Evolutionary conservation across 2,329 filamentous ascomycete genomes (phyloP).

Genomic region (Madurella fahalii): DNA sequence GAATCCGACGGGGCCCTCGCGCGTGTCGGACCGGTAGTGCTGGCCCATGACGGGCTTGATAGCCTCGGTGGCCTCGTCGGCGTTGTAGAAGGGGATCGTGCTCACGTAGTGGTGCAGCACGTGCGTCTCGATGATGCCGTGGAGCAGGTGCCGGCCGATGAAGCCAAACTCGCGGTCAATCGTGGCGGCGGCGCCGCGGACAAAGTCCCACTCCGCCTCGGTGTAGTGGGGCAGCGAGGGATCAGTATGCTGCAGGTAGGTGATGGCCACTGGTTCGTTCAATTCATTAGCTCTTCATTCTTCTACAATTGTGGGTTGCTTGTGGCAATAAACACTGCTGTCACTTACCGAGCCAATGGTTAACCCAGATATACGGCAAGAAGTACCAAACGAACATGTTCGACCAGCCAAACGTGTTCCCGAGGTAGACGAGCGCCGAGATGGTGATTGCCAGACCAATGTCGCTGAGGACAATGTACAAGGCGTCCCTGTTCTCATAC

Average conservation of each 20-base stretch:
- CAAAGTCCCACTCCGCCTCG: constrained; percentile 82
- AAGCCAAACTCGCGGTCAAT: constrained; percentile 98
- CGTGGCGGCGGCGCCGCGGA: constrained; percentile 88
- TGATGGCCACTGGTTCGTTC: constrained; percentile 72
- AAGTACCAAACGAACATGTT: constrained; percentile 96
- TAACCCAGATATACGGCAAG: constrained; percentile 92
- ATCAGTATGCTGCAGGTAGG: constrained; percentile 95
- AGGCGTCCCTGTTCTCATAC: constrained; percentile 86
- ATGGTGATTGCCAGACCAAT: constrained; percentile 66
- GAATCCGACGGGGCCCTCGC: constrained; percentile 78
- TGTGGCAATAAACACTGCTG: too few species aligned
- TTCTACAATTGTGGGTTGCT: too few species aligned
- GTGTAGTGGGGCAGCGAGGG: constrained; percentile 91
- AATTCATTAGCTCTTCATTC: constrained; percentile 23
- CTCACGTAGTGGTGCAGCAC: constrained; percentile 97
- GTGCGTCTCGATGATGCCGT: constrained; percentile 97
- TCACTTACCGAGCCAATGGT: constrained; percentile 93
- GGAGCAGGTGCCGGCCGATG: constrained; percentile 82
- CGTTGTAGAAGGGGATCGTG: constrained; percentile 94
- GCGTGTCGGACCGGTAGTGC: constrained; percentile 84
- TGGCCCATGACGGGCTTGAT: constrained; percentile 93
- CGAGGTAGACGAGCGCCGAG: constrained; percentile 62
- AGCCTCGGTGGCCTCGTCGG: constrained; percentile 88
- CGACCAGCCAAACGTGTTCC: constrained; percentile 72
- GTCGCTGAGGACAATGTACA: constrained; percentile 82